Evolutionary conservation across 73 alveolate genomes (phyloP), one percentile per base, ranked within the genome.

Genomic region (Paramecium sexaurelia): DNA sequence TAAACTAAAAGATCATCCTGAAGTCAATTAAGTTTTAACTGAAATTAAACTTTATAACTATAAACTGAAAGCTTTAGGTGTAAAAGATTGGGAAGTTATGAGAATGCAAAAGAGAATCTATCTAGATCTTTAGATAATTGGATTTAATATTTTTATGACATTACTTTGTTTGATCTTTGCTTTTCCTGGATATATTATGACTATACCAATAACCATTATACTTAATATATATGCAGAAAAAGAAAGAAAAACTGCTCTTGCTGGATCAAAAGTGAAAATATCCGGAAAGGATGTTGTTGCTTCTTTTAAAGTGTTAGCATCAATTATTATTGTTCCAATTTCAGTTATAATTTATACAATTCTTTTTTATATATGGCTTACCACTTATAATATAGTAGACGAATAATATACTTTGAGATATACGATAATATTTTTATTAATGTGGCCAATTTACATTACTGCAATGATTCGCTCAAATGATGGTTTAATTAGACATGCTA

Each of bases 201-300:
- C 92, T 19, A 71, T 83, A 0, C 97, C 97, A 24, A 85, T 96
- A 20, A 96, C 97, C 0, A 24, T 95, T 20, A 75, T 95, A 2
- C 41, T 95, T 22, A 55, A 85, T 20, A 45, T 55, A 55, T 84
- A 91, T 32, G 98, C 98, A 5, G 98, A 95, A 41, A 94, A 92
- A 57, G 98, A 94, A 41, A 94, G 98, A 75, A 67, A 84, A 85
- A 93, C 41, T 75, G 99, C 98, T 0, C 75, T 96, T 9, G 94
- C 96, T 17, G 93, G 95, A 26, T 91, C 97, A 35, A 55, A 95
- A 22, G 98, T 96, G 19, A 96, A 96, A 71, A 85, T 96, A 13
- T 92, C 95, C 71, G 98, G 97, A 22, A 93, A 73, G 13, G 99
- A 96, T 92, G 98, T 95, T 7, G 87, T 96, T 78, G 99, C 98